Evolutionary conservation across 1,284 basidiomycete genomes (phyloP), one percentile per base, ranked within the genome.

Genomic region (Paramarasmius palmivorus): DNA sequence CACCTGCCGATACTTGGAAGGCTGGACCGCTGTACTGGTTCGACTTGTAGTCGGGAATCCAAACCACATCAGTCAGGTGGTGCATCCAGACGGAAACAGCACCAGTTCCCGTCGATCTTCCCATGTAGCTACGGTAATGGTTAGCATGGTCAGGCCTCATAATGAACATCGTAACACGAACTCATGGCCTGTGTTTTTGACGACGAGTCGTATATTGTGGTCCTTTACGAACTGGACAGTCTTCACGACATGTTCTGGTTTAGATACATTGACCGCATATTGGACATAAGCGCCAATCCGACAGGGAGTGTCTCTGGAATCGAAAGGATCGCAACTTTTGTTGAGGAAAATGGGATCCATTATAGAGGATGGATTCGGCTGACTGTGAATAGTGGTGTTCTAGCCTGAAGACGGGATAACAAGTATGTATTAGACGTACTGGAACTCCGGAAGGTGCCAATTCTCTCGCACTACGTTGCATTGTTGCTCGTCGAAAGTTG

Each of bases 151-250:
- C 22, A 8, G 17, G 32, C 3, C 7, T 8, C 4, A 36, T 17
- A 47, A 39, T 7, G 25, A 25, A 20, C 20, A 37, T n/a, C n/a
- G n/a, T n/a, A 25, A 26, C 8, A 57, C 58, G 2, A 38, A 63
- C 56, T 65, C 64, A 50, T 65, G 64, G 10, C 64, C 64, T 2
- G 64, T 63, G 44, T 63, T 63, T n/a, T 56, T 57, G 10, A 64
- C 52, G 8, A 64, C 60, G 35, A 66, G 59, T 3, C 63, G 59
- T 19, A 66, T 56, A 39, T 64, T 62, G 34, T 63, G 53, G 23
- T 53, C 49, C 23, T 59, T 56, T 4, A 54, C 59, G 39, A 66
- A 66, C 4, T 56, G 48, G 19, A 64, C 22, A 3, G 61, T 60
- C 25, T 58, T 55, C 17, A 58, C 50, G 14, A 65, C 54, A 26